Evolutionary conservation across 1,284 basidiomycete genomes (phyloP), one percentile per base, ranked within the genome.

Genomic region (Sporisorium exsertum): DNA sequence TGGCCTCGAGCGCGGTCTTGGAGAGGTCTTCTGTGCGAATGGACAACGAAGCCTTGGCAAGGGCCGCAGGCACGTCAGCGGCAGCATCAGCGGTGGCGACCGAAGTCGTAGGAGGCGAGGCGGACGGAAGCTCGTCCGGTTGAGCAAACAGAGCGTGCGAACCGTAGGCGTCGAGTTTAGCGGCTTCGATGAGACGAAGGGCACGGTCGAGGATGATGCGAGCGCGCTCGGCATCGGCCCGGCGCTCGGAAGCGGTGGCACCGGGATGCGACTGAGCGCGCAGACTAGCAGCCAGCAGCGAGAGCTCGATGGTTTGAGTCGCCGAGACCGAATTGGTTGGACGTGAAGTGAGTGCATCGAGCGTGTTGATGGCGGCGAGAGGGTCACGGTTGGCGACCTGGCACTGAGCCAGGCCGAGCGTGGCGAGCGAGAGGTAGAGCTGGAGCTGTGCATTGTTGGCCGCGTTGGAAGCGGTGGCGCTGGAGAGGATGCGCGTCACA

Each of bases 331-430:
- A 58, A 45, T 62, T 53, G 40, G 63, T 33, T 18, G 80, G 76
- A 29, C 73, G 50, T 6, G 58, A 32, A 12, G 81, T 76, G 60
- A 83, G 73, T 2, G 49, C 64, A 10, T 84, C 83, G 47, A 83
- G 77, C 27, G 83, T 80, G 59, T 77, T 77, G 45, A 74, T 74
- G 20, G 83, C 83, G 6, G 80, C 79, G 9, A 81, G 69, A 27
- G 63, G 58, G 45, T 82, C 81, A 24, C 77, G 71, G 26, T 78
- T 76, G 20, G 70, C 64, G 37, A 82, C 62, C 60, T 84, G 81
- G 33, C 83, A 76, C 64, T 85, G 84, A 20, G 84, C 82, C 0
- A 82, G 65, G 49, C 82, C 79, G n/a, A 85, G 70, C 3, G 77
- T 68, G n/a, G 83, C 78, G 37, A 84, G 73, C 40, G 82, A 81